These are phyloP conservation scores for Acanthochlamys bracteata DNA, from an alignment of 106 monocot species.

Conservation along the genomic window DNA sequence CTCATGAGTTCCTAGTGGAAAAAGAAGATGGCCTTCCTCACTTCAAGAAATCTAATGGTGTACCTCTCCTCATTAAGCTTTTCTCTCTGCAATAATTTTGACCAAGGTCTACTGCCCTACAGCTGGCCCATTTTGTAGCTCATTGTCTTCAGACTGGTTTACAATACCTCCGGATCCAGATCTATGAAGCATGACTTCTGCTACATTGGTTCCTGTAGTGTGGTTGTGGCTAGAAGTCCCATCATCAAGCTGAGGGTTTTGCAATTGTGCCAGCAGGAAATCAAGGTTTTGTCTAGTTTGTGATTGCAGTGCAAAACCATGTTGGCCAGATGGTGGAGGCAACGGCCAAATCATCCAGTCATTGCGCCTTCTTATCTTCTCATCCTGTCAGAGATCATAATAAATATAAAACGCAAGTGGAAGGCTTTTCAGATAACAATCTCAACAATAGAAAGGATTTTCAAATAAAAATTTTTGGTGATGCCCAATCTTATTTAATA, in stretches of 20 bases:
- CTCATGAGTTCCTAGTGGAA: not conserved
- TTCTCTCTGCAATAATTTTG: slow-evolving; percentile 6
- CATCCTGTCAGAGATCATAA: slow-evolving; percentile 29
- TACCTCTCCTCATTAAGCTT: slow-evolving; percentile 30
- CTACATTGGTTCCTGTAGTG: not conserved
- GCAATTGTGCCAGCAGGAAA: slow-evolving; percentile 12
- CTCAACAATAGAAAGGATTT: not conserved
- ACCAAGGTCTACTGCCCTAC: slow-evolving; percentile 11
- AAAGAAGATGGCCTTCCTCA: not conserved
- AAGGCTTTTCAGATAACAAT: not conserved
- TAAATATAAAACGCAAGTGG: not conserved
- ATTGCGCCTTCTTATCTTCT: slow-evolving; percentile 43
- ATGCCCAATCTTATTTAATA: not conserved
- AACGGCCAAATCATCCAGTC: slow-evolving; percentile 58
- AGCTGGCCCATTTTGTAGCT: slow-evolving; percentile 6
- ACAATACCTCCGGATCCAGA: slow-evolving; percentile 27
- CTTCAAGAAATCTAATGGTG: slow-evolving; percentile 2
- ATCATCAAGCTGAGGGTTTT: slow-evolving; percentile 19
- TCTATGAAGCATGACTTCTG: not conserved
- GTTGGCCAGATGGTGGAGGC: slow-evolving; percentile 7
- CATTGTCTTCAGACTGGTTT: slow-evolving; percentile 6
- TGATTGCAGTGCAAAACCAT: slow-evolving; percentile 11
- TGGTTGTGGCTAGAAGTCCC: not conserved
- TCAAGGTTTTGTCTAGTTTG: slow-evolving; percentile 12
- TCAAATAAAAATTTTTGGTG: not conserved